Conservation (phyloP, 1,139 yeast species). For the Yamadazyma aaseri region DNA sequence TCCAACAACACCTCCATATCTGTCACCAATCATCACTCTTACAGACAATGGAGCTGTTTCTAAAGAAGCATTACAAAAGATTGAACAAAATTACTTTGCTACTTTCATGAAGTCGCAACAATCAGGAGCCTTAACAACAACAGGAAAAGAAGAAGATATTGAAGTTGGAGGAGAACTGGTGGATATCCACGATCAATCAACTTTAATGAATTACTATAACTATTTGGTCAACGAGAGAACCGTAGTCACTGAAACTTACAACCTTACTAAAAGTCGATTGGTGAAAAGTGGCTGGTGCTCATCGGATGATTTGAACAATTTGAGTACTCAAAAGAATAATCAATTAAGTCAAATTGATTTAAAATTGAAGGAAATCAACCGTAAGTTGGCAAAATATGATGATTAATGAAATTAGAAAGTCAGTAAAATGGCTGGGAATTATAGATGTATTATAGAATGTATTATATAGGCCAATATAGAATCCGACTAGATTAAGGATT, state of each 20-base stretch:
- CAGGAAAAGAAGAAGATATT: too few relatives aligned
- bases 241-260: slow-evolving; percentile 32
- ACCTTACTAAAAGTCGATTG: slow-evolving; percentile 34
- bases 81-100: slow-evolving; percentile 42
- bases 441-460: slow-evolving; percentile 5
- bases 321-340: slow-evolving; percentile 31
- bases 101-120: slow-evolving; percentile 8
- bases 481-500: too few relatives aligned
- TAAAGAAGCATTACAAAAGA: slow-evolving; percentile 28
- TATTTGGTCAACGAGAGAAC: slow-evolving; percentile 25
- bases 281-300: slow-evolving; percentile 48
- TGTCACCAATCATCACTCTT: slow-evolving; percentile 43
- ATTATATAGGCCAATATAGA: not conserved
- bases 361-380: slow-evolving; percentile 26
- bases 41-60: slow-evolving; percentile 34
- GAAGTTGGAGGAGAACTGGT: slow-evolving; percentile 4
- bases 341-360: slow-evolving; percentile 33
- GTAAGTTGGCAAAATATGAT: slow-evolving; percentile 12
- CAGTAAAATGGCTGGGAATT: slow-evolving; percentile 2
- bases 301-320: slow-evolving; percentile 40
- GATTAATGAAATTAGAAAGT: slow-evolving; percentile 10
- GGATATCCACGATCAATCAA: slow-evolving; percentile 9
- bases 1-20: slow-evolving; percentile 32
- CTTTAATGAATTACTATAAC: slow-evolving; percentile 14
- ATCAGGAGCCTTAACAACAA: too few relatives aligned